phyloP scores from a whole-genome alignment of 176 grass and related monocot species.

The Lolium multiflorum region DNA sequence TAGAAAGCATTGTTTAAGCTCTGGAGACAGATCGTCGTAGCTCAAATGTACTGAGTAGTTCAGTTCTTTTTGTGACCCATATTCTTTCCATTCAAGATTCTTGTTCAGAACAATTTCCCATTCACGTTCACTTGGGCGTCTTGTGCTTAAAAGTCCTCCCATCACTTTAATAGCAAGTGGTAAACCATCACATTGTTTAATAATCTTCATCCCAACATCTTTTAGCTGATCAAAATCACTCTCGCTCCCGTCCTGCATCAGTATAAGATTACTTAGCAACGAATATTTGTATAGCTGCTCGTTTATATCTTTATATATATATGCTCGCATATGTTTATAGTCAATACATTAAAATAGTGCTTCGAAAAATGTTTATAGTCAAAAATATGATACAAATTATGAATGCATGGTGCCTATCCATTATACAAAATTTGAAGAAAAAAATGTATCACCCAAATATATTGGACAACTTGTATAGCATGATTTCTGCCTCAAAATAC shows the following conservation, averaged over 20 bases:
- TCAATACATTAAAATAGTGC: not conserved
- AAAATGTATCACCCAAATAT: not conserved
- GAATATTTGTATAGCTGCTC: not conserved
- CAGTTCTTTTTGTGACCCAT: not conserved
- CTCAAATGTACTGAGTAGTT: constrained; percentile 22
- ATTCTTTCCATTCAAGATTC: constrained; percentile 1
- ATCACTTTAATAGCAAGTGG: constrained; percentile 39
- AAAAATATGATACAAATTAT: too few species aligned
- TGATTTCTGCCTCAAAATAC: not conserved
- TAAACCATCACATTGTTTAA: constrained; percentile 21
- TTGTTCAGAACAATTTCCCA: not conserved
- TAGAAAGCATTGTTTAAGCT: constrained; percentile 38
- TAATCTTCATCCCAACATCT: not conserved
- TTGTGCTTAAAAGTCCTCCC: constrained; percentile 29
- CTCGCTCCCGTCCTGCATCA: not conserved
- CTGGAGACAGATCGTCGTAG: constrained; percentile 25
- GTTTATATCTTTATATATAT: not conserved
- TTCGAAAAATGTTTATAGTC: not conserved
- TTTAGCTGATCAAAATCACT: constrained; percentile 1
- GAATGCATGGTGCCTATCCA: not conserved
- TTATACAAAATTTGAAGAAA: not conserved
- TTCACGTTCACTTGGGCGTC: not conserved
- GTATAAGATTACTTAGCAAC: not conserved
- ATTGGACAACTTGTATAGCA: not conserved
- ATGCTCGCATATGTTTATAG: not conserved